These are phyloP conservation scores for Sclerospora graminicola DNA, from an alignment of 352 stramenopile species.

Conservation along the genomic window DNA sequence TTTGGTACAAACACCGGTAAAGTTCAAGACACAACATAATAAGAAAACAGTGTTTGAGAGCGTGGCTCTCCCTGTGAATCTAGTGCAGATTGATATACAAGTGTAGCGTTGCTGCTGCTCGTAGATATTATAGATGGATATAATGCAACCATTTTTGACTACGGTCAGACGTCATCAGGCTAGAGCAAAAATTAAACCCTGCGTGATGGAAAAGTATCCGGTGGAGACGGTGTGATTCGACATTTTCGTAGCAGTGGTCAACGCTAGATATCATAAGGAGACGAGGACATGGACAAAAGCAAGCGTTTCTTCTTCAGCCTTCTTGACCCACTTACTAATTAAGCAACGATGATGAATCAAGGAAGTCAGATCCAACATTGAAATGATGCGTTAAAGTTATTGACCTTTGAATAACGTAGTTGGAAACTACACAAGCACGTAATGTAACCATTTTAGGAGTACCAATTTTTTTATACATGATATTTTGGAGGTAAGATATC, in stretches of 20 bases:
- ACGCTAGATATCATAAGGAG: slow-evolving; percentile 37
- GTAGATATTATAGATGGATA: slow-evolving; percentile 88
- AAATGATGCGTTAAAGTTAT: too few relatives aligned
- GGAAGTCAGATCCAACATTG: not conserved
- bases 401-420: too few relatives aligned
- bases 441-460: too few relatives aligned
- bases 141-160: slow-evolving; percentile 92
- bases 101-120: slow-evolving; percentile 2
- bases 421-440: too few relatives aligned
- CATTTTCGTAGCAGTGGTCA: slow-evolving; percentile 59
- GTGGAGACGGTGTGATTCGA: slow-evolving; percentile 51
- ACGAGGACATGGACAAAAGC: slow-evolving; percentile 9
- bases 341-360: slow-evolving; percentile 2
- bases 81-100: not conserved
- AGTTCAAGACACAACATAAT: slow-evolving; percentile 71
- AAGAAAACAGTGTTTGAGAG: slow-evolving; percentile 87
- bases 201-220: slow-evolving; percentile 53
- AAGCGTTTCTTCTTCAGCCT: slow-evolving; percentile 21
- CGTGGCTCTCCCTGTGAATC: slow-evolving; percentile 76
- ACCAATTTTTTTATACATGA: too few relatives aligned
- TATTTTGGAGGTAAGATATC: too few relatives aligned
- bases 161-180: slow-evolving; percentile 83
- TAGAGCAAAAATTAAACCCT: slow-evolving; percentile 56
- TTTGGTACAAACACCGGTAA: too few relatives aligned
- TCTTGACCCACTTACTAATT: slow-evolving; percentile 38